phyloP scores from a whole-genome alignment of 768 basidiomycete species.

The Coprinopsis marcescibilis region DNA sequence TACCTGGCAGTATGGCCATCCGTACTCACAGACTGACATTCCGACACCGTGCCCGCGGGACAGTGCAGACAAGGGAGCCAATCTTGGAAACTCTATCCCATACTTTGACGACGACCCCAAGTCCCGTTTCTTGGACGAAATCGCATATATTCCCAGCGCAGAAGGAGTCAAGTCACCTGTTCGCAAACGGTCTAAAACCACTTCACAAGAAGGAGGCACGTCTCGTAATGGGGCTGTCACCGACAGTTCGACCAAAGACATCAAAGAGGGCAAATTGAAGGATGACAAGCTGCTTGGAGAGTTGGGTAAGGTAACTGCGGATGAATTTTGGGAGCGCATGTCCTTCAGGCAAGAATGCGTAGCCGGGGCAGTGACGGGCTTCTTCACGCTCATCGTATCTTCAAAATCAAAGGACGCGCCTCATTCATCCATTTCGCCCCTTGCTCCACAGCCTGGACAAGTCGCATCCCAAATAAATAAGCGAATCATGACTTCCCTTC shows the following conservation, averaged over 20 bases:
- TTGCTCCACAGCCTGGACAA: conserved; percentile 51
- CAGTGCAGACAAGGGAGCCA: conserved; percentile 22
- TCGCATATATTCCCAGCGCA: conserved; percentile 66
- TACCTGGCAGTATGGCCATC: conserved; percentile 76
- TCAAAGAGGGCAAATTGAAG: conserved; percentile 31
- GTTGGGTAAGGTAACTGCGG: conserved; percentile 51
- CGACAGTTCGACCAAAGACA: conserved; percentile 18
- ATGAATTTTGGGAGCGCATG: conserved; percentile 98
- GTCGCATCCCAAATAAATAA: conserved; percentile 63
- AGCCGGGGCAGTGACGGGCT: conserved; percentile 86
- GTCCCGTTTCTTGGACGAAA: conserved; percentile 87
- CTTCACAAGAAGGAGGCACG: conserved; percentile 19
- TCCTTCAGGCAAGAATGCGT: conserved; percentile 94
- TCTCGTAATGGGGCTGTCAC: conserved; percentile 17
- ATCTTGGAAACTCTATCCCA: conserved; percentile 75
- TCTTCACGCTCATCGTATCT: conserved; percentile 68
- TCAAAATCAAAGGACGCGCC: conserved; percentile 16
- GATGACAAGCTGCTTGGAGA: conserved; percentile 45
- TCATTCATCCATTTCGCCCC: conserved; percentile 29
- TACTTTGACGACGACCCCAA: conserved; percentile 97
- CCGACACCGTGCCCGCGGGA: conserved; percentile 37
- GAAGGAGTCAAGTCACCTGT: conserved; percentile 48
- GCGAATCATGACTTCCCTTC: conserved; percentile 62
- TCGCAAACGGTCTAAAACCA: conserved; percentile 50
- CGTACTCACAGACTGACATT: conserved; percentile 55